Conservation (phyloP, 2,329 filamentous ascomycete species). For the Beauveria medogensis region DNA sequence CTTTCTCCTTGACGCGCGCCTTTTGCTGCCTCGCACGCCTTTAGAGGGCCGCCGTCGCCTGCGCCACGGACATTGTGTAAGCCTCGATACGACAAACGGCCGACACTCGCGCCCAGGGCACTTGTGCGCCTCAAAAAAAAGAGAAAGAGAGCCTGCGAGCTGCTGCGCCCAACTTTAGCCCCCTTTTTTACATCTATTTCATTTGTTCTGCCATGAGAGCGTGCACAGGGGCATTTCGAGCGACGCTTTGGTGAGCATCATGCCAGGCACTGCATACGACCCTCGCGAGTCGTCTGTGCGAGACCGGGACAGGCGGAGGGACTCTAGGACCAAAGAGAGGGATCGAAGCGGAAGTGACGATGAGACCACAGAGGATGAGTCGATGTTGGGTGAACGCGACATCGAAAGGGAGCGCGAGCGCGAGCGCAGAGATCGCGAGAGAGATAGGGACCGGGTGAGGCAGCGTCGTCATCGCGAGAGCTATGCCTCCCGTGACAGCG, state of each 20-base stretch:
- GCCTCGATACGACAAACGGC: neutral
- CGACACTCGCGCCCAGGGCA: neutral
- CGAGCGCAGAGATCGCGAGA: conserved; percentile 18
- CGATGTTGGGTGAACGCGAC: conserved; percentile 11
- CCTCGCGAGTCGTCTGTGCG: conserved; percentile 7
- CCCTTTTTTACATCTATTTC: neutral
- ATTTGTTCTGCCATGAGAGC: neutral
- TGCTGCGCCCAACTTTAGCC: neutral
- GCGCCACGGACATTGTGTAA: conserved; percentile 9
- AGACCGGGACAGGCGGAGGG: conserved; percentile 14
- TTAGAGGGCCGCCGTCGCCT: neutral
- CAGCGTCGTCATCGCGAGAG: conserved; percentile 14
- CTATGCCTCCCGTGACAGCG: conserved; percentile 8
- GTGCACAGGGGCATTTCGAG: neutral
- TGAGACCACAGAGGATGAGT: neutral
- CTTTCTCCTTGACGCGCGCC: neutral
- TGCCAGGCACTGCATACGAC: conserved; percentile 1
- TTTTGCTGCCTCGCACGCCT: neutral
- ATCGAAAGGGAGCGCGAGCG: conserved; percentile 13
- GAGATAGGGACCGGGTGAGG: conserved; percentile 14
- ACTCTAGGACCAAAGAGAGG: conserved; percentile 11
- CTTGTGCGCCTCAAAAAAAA: neutral
- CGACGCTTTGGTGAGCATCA: neutral
- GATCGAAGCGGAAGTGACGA: conserved; percentile 5
- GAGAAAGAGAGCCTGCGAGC: neutral